Percentiles rank a stretch among this genome's conserved stretches.
Conservation (phyloP, 441 rosid species). For the Sinapis alba region DNA sequence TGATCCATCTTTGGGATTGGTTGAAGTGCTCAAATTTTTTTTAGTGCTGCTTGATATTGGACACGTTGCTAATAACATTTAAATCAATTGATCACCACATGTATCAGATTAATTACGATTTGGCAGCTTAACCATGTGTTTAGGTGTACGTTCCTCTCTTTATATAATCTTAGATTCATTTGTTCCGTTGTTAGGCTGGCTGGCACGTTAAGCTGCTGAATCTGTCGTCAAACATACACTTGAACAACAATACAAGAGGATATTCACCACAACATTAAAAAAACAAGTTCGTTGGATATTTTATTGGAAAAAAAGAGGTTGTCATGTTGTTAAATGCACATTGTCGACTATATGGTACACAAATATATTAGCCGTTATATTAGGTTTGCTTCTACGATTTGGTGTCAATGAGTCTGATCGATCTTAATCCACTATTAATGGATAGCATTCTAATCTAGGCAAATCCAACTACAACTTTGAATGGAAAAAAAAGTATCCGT, state of each 20-base stretch:
- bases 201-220: background rate
- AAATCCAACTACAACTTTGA: conserved; percentile 21
- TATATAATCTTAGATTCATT: background rate
- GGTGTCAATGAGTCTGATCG: conserved; percentile 4
- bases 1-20: background rate
- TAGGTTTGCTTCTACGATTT: background rate
- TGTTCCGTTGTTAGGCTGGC: conserved; percentile 17
- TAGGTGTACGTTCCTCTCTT: conserved; percentile 16
- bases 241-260: background rate
- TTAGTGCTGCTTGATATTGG: background rate
- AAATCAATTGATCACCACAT: background rate
- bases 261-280: background rate
- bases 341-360: conserved; percentile 12
- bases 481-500: background rate
- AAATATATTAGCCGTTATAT: conserved; percentile 24
- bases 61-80: background rate
- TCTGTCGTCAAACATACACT: conserved; percentile 2
- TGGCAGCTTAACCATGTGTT: conserved; percentile 21
- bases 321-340: conserved; percentile 4
- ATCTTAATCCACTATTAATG: conserved; percentile 23
- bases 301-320: background rate
- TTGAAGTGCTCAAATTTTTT: background rate
- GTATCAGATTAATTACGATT: background rate
- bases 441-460: conserved; percentile 26
- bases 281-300: background rate